Conservation (phyloP, 2,329 filamentous ascomycete species). For the Albophoma yamanashiensis region DNA sequence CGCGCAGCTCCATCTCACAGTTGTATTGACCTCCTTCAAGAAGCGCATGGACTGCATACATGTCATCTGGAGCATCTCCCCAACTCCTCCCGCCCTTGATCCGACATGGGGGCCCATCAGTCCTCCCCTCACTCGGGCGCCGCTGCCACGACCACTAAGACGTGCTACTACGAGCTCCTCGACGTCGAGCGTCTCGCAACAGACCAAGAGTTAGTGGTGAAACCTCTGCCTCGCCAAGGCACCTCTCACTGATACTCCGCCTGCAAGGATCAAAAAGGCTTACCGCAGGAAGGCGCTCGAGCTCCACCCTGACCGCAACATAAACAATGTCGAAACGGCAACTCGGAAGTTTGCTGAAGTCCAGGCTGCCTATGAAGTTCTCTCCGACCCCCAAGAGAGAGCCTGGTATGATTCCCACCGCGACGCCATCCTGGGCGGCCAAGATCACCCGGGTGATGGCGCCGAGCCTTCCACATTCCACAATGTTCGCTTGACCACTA, state of each 20-base stretch:
- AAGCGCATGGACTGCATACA: background rate
- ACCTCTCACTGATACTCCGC: background rate
- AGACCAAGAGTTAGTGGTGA: constrained; percentile 62
- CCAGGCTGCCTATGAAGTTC: constrained; percentile 88
- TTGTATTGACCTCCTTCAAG: background rate
- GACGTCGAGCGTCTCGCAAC: constrained; percentile 61
- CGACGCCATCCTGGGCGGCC: constrained; percentile 66
- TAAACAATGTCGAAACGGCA: constrained; percentile 71
- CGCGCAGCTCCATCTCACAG: background rate
- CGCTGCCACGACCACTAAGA: constrained; percentile 40
- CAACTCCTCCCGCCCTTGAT: background rate
- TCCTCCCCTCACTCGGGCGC: constrained; percentile 26
- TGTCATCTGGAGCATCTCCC: background rate
- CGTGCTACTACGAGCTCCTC: constrained; percentile 79
- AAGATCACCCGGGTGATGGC: constrained; percentile 33
- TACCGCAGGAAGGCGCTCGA: constrained; percentile 87
- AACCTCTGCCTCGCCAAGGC: background rate
- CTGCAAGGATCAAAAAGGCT: constrained; percentile 75
- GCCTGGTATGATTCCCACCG: constrained; percentile 97
- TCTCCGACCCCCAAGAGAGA: constrained; percentile 89
- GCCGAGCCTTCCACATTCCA: constrained; percentile 49
- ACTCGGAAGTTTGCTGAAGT: constrained; percentile 84
- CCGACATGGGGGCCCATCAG: constrained; percentile 44
- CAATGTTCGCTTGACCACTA: constrained; percentile 66
- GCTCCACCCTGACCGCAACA: constrained; percentile 90